Conservation (phyloP, 345 rosid genomes). For the Triadica sebifera region DNA sequence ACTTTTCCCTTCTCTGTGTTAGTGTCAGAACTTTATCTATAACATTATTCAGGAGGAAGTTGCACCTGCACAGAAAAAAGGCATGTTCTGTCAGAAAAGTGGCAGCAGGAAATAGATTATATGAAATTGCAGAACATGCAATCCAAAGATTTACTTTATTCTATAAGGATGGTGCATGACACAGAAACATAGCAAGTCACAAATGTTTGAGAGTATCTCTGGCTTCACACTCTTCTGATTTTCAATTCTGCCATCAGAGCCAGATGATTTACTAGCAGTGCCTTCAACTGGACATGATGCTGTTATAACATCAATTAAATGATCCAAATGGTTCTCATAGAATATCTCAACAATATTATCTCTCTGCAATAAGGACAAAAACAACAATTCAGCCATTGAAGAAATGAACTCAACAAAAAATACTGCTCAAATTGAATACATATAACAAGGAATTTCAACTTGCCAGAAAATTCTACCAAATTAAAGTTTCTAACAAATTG, state of each 20-base stretch:
- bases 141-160: conserved; percentile 63
- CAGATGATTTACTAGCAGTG: conserved; percentile 42
- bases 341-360: conserved; percentile 79
- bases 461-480: no score
- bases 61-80: conserved; percentile 58
- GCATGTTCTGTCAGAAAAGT: conserved; percentile 7
- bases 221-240: conserved; percentile 57
- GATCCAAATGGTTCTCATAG: conserved; percentile 89
- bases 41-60: conserved; percentile 77
- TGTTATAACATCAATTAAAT: conserved; percentile 79
- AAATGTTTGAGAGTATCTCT: conserved; percentile 81
- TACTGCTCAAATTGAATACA: no score
- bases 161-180: conserved; percentile 88
- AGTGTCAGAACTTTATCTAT: conserved; percentile 81
- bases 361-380: conserved; percentile 56
- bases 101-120: conserved; percentile 18
- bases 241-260: conserved; percentile 38
- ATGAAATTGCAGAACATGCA: conserved; percentile 12
- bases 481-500: no score
- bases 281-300: conserved; percentile 63
- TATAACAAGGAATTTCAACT: no score
- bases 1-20: conserved; percentile 81
- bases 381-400: conserved; percentile 3
- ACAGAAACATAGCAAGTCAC: conserved; percentile 95
- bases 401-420: background rate